Percentiles rank a stretch among this genome's conserved stretches.
These are phyloP conservation scores for Claviceps purpurea DNA, from an alignment of 2,329 filamentous ascomycete genomes.

Conservation along the genomic window DNA sequence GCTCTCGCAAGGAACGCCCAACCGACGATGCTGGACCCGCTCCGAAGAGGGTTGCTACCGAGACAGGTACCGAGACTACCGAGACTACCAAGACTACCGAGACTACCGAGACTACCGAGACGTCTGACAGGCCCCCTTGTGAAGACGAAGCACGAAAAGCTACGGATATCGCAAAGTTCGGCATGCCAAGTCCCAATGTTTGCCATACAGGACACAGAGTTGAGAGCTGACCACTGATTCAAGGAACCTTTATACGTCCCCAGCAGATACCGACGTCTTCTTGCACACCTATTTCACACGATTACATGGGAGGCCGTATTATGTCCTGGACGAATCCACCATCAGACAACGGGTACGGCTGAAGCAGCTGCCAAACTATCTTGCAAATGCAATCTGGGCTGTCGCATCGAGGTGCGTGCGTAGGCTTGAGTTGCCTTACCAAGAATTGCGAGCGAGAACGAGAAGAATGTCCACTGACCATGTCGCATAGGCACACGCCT, in stretches of 20 bases:
- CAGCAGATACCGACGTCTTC: conserved; percentile 45
- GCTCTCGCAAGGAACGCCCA: not conserved
- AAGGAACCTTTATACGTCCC: conserved; percentile 32
- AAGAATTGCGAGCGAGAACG: not conserved
- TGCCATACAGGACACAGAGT: not conserved
- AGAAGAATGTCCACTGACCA: not conserved
- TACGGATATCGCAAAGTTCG: not conserved
- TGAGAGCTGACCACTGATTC: not conserved
- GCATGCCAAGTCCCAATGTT: not conserved
- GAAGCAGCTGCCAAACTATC: conserved; percentile 46
- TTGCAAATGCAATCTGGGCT: conserved; percentile 45
- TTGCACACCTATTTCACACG: conserved; percentile 69
- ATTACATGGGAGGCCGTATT: conserved; percentile 70
- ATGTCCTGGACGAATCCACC: conserved; percentile 65
- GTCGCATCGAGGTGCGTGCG: conserved; percentile 44
- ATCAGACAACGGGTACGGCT: conserved; percentile 59
- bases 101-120: too few species aligned
- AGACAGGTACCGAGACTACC: too few species aligned
- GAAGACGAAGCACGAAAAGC: not conserved
- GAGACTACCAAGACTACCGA: too few species aligned
- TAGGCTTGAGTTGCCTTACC: conserved; percentile 1
- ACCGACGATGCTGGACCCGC: conserved; percentile 20
- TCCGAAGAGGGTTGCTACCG: conserved; percentile 26
- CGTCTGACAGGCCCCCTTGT: conserved; percentile 12
- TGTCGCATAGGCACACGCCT: conserved; percentile 43